These are phyloP conservation scores for Barnettozyma sp. DNA, from an alignment of 805 yeast species.

Conservation along the genomic window DNA sequence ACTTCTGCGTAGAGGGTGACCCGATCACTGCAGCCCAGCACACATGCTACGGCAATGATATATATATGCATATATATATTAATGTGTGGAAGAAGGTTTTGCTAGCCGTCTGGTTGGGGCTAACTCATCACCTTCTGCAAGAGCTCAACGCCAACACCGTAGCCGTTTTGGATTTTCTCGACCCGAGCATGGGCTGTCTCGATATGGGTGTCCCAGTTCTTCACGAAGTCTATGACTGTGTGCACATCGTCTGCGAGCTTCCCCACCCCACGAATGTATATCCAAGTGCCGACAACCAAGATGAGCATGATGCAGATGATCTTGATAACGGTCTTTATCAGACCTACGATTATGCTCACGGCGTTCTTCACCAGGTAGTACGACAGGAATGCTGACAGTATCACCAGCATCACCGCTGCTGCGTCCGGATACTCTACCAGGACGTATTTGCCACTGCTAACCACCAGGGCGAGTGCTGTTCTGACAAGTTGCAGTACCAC, in stretches of 20 bases:
- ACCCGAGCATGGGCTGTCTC: background rate
- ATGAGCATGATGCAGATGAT: constrained; percentile 21
- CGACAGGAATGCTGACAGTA: constrained; percentile 19
- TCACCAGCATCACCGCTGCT: constrained; percentile 19
- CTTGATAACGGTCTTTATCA: constrained; percentile 23
- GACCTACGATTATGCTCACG: constrained; percentile 14
- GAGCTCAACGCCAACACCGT: background rate
- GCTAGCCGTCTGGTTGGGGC: background rate
- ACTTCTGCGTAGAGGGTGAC: no score
- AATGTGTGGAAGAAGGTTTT: no score
- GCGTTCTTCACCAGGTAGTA: constrained; percentile 28
- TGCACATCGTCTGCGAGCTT: constrained; percentile 47
- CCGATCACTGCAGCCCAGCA: no score
- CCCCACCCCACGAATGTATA: constrained; percentile 36
- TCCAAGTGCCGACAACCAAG: constrained; percentile 18
- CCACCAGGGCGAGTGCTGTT: background rate
- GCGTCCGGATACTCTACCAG: constrained; percentile 28
- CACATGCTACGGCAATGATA: no score
- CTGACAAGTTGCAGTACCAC: constrained; percentile 2
- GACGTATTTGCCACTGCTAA: constrained; percentile 19
- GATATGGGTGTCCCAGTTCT: constrained; percentile 1
- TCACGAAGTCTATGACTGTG: constrained; percentile 25
- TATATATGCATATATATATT: no score
- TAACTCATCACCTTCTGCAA: background rate
- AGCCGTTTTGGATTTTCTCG: constrained; percentile 1